Evolutionary conservation across 108 stramenopile genomes (phyloP).

Genomic region (Skeletonema potamos): DNA sequence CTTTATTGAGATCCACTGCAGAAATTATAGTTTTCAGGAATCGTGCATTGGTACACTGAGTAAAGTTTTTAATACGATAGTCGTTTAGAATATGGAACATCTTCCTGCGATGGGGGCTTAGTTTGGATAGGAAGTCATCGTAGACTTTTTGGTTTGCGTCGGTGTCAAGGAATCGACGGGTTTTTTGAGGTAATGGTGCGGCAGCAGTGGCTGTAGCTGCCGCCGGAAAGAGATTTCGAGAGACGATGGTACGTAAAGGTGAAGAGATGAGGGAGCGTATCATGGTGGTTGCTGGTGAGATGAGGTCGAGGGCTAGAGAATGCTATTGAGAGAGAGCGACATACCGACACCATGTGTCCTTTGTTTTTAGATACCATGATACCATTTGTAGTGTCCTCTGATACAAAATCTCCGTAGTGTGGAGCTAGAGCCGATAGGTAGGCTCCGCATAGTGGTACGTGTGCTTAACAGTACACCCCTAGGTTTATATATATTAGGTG

Average conservation of each 20-base stretch:
- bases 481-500: too few species aligned
- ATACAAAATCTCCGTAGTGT: too few species aligned
- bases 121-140: constrained; percentile 1
- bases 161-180: background rate
- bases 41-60: constrained; percentile 17
- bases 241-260: background rate
- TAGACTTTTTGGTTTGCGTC: constrained; percentile 3
- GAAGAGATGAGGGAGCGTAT: background rate
- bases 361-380: too few species aligned
- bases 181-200: background rate
- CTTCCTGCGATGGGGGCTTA: constrained; percentile 17
- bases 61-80: constrained; percentile 18
- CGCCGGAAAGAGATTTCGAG: background rate
- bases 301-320: too few species aligned
- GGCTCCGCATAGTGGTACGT: too few species aligned
- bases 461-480: too few species aligned
- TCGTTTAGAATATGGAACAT: constrained; percentile 19
- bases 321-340: too few species aligned
- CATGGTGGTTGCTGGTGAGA: background rate
- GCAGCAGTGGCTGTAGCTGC: background rate
- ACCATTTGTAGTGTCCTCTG: too few species aligned
- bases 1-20: constrained; percentile 28
- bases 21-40: constrained; percentile 25
- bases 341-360: too few species aligned
- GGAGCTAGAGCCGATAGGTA: too few species aligned